Base-by-base conservation (phyloP, 2,329 filamentous ascomycete species). In the Diaporthe nobilis region DNA sequence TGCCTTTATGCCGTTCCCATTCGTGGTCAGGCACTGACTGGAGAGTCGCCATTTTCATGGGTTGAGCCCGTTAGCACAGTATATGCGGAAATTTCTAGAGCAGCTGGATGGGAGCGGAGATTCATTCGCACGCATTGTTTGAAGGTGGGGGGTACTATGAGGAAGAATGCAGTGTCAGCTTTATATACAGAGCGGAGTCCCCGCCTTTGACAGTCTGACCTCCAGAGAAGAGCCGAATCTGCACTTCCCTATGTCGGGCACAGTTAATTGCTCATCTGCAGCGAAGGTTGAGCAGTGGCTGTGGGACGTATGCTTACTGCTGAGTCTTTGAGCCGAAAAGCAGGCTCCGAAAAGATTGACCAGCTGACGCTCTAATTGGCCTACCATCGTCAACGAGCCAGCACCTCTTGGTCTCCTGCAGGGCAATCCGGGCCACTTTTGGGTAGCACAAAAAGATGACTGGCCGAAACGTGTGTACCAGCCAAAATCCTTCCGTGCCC, bases 61-160 rank as follows among this genome's bases (percentile, higher is more conserved):
- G 1, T 25, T 8, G 34, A 0, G n/a, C 37, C 25, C 7, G 25
- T 10, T 13, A 12, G 2, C 37, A 39, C 22, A 4, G 10, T 17
- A 7, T 1, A 15, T 15, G 3, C 12, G 13, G 9, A n/a, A n/a
- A 13, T 0, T 6, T 3, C 8, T n/a, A 3, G 57, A 1, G 3
- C 3, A 44, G 0, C 10, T 28, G 8, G 20, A 4, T 37, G 20
- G 20, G 9, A n/a, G 17, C 20, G 3, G 25, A 7, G 4, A 13
- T 4, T 6, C 2, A 4, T 12, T 20, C 12, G 20, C 37, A 17
- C 0, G 3, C 2, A 31, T 31, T 5, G 31, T 31, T 31, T 31
- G 31, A 31, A 31, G 31, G 4, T 31, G 4, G 31, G 28, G 1
- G 31, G 31, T 1, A 31, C 31, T 31, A 31, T 2, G 10, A n/a